Evolutionary conservation across 73 alveolate species (phyloP).

Genomic region (Blepharisma stoltei): DNA sequence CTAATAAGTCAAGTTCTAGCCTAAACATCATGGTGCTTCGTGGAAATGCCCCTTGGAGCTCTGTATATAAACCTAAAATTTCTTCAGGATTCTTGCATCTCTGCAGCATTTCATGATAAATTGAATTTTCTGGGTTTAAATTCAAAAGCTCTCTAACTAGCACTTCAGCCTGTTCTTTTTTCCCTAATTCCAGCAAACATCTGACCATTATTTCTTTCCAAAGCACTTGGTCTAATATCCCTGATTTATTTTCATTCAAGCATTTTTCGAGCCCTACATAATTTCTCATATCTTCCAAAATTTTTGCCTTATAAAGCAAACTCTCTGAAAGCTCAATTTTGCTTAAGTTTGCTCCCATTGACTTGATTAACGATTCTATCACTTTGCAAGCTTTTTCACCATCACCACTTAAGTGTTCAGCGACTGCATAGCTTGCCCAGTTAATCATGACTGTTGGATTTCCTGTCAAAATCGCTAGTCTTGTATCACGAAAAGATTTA

Average conservation of each 20-base stretch:
- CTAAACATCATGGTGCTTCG: constrained; percentile 38
- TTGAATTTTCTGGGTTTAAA: constrained; percentile 35
- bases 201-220: constrained; percentile 38
- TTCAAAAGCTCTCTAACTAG: constrained; percentile 37
- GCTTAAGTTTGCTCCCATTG: constrained; percentile 28
- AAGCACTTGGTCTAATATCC: constrained; percentile 28
- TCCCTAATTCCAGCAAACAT: constrained; percentile 20
- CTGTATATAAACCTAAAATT: constrained; percentile 30
- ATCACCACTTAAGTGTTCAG: constrained; percentile 61
- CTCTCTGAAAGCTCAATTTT: constrained; percentile 46
- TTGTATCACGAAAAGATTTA: constrained; percentile 65
- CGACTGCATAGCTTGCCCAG: constrained; percentile 75
- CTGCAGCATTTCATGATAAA: constrained; percentile 32
- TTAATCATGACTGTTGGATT: constrained; percentile 53
- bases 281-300: constrained; percentile 36
- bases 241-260: constrained; percentile 27
- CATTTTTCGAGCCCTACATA: constrained; percentile 35
- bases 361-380: constrained; percentile 34
- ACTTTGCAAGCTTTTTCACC: constrained; percentile 56
- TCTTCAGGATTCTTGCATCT: constrained; percentile 27
- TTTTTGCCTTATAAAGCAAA: constrained; percentile 46
- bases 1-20: constrained; percentile 33
- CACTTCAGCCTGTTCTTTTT: constrained; percentile 50
- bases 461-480: constrained; percentile 53
- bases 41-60: constrained; percentile 40